phyloP scores from a whole-genome alignment of 2,329 filamentous ascomycete genomes.

The Trichoderma atroviride region DNA sequence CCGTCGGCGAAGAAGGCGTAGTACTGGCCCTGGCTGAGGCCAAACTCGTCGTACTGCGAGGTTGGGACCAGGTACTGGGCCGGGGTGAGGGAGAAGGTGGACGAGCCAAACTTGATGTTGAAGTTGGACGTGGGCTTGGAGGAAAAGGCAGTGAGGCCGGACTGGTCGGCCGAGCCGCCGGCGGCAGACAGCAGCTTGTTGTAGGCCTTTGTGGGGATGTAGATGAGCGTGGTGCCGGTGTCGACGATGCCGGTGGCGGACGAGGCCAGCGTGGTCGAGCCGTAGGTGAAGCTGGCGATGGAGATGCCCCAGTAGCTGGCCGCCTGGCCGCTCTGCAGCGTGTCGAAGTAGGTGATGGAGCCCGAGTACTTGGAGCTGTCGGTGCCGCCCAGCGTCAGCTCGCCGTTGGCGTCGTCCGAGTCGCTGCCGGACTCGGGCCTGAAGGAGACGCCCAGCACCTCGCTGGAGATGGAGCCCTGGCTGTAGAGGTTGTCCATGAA shows the following conservation, averaged over 20 bases:
- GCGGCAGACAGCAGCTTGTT: slow-evolving; percentile 35
- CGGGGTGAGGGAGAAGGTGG: not conserved
- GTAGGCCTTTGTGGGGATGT: slow-evolving; percentile 35
- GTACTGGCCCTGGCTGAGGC: not conserved
- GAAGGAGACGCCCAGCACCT: slow-evolving; percentile 35
- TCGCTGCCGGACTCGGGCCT: not conserved
- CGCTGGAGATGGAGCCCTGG: slow-evolving; percentile 35
- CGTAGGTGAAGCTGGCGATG: slow-evolving; percentile 33
- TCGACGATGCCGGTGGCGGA: slow-evolving; percentile 33
- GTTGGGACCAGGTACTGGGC: not conserved
- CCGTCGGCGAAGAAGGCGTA: not conserved
- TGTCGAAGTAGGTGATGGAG: slow-evolving; percentile 29
- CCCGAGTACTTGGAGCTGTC: slow-evolving; percentile 31
- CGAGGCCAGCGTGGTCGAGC: slow-evolving; percentile 29
- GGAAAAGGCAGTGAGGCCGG: slow-evolving; percentile 30
- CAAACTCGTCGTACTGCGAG: not conserved
- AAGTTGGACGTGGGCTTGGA: not conserved
- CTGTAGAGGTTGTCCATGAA: slow-evolving; percentile 36
- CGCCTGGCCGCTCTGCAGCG: slow-evolving; percentile 16
- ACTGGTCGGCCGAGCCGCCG: slow-evolving; percentile 33
- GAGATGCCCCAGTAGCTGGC: slow-evolving; percentile 32
- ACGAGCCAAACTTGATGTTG: not conserved
- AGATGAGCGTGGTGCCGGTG: slow-evolving; percentile 36
- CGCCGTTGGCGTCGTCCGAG: slow-evolving; percentile 29
- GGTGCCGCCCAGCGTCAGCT: slow-evolving; percentile 33